Evolutionary conservation across 2,329 filamentous ascomycete genomes (phyloP), one percentile per base, ranked within the genome.

Genomic region (Nigrograna mackinnonii): DNA sequence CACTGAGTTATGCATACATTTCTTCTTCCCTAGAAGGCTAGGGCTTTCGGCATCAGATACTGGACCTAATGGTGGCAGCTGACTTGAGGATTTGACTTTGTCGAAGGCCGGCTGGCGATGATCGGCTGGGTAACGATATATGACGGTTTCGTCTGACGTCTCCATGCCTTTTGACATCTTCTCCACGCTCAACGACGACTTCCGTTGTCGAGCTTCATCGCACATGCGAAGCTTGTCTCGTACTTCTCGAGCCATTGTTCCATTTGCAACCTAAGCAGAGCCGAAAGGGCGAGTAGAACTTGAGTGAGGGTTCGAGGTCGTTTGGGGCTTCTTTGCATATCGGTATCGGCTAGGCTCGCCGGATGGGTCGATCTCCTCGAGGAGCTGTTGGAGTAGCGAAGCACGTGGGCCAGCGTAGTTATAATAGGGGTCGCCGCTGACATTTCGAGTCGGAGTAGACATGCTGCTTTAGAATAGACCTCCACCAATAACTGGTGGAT

Each of bases 311-410:
- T 24, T 6, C 7, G 18, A 20, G 14, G 4, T 11, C 18, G 19
- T 18, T 35, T 17, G 18, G 30, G 16, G 3, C 7, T 34, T 19
- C n/a, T 14, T 31, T 35, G 33, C 11, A 20, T 21, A n/a, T n/a
- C n/a, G n/a, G n/a, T 2, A 13, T 11, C 28, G 14, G 13, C 5
- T 35, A 7, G 13, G 7, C 22, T 4, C 35, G 31, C 13, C 9
- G 37, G 5, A 31, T 18, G 13, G 22, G 35, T 50, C 55, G 44
- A 66, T 58, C 26, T 64, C 58, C 14, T 61, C 50, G 13, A 66
- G 51, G 5, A 67, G 52, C 16, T 53, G 44, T 21, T 57, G 49
- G 11, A 66, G 52, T 13, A 60, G 41, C 4, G 56, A 57, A 7
- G 45, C 35, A 17, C 52, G 47, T 6, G 54, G 52, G 5, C 39